Evolutionary conservation across 106 monocot species (phyloP), one percentile per base, ranked within the genome.

Genomic region (Iris macrosiphon): DNA sequence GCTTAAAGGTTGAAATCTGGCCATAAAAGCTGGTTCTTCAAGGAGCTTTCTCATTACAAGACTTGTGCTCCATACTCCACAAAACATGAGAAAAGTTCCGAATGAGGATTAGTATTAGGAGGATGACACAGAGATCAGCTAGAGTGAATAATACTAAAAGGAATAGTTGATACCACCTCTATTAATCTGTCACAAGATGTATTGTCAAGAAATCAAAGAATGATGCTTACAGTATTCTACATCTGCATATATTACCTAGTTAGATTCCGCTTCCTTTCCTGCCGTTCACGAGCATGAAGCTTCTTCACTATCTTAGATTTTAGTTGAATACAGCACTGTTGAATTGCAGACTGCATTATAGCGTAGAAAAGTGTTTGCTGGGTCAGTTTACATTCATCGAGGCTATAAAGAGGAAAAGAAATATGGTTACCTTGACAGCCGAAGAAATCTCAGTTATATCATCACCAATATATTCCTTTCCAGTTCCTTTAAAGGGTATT

Each of bases 391-490:
- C 43, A 46, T 24, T 25, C 21, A 28, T 16, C 16, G 16, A 46
- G 26, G 31, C 43, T 33, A 33, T 57, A 27, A 51, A 40, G 28
- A 34, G 30, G 28, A 31, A 55, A 18, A 38, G 42, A 42, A 24
- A 40, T 21, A 35, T 29, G n/a, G 5, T 60, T 46, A 55, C 23
- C 6, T 34, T 79, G 31, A 90, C 96, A 54, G 90, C 96, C 27
- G 86, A 75, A 16, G 96, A 64, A 77, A 98, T 98, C 75, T 98
- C 96, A 64, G 70, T 83, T 45, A 90, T 98, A 65, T 90, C 96
- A 80, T 98, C 86, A 33, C 96, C 96, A 72, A 90, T 98, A 62
- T 98, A 98, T 66, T 90, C 96, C 61, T 98, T 98, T 3, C 96
- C 90, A 30, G 96, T 98, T 66, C 96, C 96, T 69, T 98, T 98